These are phyloP conservation scores for Blastomyces gilchristii DNA, from an alignment of 2,329 filamentous ascomycete species.

Conservation along the genomic window DNA sequence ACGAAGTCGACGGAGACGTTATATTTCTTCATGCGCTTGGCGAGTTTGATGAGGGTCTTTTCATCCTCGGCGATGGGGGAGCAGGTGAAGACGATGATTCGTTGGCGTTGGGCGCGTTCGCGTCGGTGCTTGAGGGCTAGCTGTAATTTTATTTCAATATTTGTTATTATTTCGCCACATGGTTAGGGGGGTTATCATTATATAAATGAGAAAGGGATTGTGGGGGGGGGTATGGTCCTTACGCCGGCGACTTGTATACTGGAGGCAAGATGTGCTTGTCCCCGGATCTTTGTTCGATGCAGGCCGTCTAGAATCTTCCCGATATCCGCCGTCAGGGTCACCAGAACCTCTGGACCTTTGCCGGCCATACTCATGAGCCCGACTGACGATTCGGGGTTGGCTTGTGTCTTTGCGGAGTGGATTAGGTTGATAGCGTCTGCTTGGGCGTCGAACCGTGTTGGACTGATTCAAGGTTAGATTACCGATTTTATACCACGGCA, in stretches of 20 bases:
- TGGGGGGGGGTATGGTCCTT: constrained; percentile 34
- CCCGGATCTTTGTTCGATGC: constrained; percentile 89
- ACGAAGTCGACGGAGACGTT: constrained; percentile 91
- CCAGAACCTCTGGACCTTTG: constrained; percentile 91
- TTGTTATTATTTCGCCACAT: too few species aligned
- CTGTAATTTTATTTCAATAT: constrained; percentile 37
- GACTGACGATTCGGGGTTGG: constrained; percentile 93
- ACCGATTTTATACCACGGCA: background rate
- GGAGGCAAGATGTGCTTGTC: constrained; percentile 76
- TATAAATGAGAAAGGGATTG: background rate
- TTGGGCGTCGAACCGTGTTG: constrained; percentile 93
- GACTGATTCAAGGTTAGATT: constrained; percentile 41
- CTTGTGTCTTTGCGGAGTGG: constrained; percentile 89
- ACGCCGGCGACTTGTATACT: constrained; percentile 92
- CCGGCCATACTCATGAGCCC: constrained; percentile 99
- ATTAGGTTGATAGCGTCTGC: constrained; percentile 88
- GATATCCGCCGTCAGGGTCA: constrained; percentile 90
- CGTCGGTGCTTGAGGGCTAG: constrained; percentile 94
- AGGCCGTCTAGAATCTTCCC: constrained; percentile 89
- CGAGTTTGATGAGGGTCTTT: constrained; percentile 76
- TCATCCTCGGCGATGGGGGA: constrained; percentile 83
- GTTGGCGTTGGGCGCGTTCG: constrained; percentile 92
- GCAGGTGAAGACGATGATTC: constrained; percentile 95
- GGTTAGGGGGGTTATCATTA: background rate
- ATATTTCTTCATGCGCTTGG: constrained; percentile 98